Base-by-base conservation (phyloP, 1,139 yeast species). In the Yamadazyma blattariae region DNA sequence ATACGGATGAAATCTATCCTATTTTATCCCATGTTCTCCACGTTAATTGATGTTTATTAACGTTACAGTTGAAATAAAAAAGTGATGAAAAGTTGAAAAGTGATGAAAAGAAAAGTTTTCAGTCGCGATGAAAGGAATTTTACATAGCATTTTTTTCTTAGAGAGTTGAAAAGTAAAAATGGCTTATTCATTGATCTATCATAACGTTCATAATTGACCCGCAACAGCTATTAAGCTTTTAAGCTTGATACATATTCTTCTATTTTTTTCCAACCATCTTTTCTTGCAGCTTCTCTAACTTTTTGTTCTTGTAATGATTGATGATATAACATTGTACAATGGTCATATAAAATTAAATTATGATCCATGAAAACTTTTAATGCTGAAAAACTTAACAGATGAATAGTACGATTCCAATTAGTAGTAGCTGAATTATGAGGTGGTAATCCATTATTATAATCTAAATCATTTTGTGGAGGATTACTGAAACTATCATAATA, bases 281-380 rank as follows among this genome's bases (percentile, higher is more conserved):
- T 75, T 48, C 92, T 71, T 31, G 80, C 72, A 29, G 61, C 61
- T 56, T 79, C 86, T 45, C 82, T 67, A 39, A 73, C 74, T 45
- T 71, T 72, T 50, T 78, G 84, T 44, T 82, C 86, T 47, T 79
- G 82, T 44, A 82, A 66, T 27, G 81, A 77, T 56, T 82, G 88
- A 51, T 88, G 83, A 59, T 90, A 90, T 47, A 88, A 66, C 54
- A 87, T 76, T 15, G 95, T 85, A 56, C 97, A 92, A 55, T 89
- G 94, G 56, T 90, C 97, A 59, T 88, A 94, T 29, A 92, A 69
- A 8, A 83, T 81, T 12, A 96, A 95, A 57, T 89, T 90, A 39
- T 94, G 86, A 54, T 92, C 97, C 85, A 90, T 81, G 52, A 94
- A 90, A 40, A 88, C 85, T 57, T 90, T 89, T 50, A 92, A 71